Conservation (phyloP, 495 filamentous ascomycete species). For the Aspergillus carlsbadensis region DNA sequence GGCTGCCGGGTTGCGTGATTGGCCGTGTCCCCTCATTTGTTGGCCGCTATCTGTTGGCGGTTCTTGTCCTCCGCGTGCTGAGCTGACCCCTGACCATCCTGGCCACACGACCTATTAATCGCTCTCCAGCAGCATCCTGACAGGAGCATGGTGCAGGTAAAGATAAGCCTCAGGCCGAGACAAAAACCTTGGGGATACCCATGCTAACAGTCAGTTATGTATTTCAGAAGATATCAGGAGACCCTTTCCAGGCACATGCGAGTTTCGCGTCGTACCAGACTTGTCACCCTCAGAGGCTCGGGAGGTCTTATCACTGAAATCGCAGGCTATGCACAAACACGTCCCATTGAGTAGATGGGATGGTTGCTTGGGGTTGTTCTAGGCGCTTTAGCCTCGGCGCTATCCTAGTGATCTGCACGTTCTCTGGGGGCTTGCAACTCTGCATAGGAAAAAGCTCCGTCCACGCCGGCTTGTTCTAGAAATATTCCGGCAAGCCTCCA, state of each 20-base stretch:
- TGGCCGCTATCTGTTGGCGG: conserved; percentile 9
- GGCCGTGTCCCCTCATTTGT: not conserved
- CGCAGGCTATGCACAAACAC: conserved; percentile 7
- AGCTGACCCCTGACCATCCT: conserved; percentile 4
- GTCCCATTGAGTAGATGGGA: not conserved
- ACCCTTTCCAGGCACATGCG: conserved; percentile 15
- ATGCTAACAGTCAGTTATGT: not conserved
- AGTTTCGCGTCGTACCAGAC: conserved; percentile 10
- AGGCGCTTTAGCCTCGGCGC: not conserved
- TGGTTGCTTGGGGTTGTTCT: not conserved
- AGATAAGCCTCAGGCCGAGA: not conserved
- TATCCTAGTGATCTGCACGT: conserved; percentile 6
- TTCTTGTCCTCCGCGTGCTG: conserved; percentile 5
- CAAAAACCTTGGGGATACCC: not conserved
- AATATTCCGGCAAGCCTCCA: conserved; percentile 4
- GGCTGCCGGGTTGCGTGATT: conserved; percentile 8
- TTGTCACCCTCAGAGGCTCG: not conserved
- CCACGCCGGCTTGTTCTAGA: conserved; percentile 13
- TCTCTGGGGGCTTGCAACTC: conserved; percentile 8
- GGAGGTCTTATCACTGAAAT: conserved; percentile 15
- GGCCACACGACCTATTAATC: conserved; percentile 3
- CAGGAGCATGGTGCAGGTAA: not conserved
- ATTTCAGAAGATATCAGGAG: conserved; percentile 14
- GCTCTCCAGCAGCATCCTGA: not conserved
- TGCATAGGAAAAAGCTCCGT: conserved; percentile 7